A percentile compares a stretch with the other conserved stretches of the same genome.
These are phyloP conservation scores for Saccharomycopsis synnaedendra DNA, from an alignment of 805 yeast species.

Conservation along the genomic window DNA sequence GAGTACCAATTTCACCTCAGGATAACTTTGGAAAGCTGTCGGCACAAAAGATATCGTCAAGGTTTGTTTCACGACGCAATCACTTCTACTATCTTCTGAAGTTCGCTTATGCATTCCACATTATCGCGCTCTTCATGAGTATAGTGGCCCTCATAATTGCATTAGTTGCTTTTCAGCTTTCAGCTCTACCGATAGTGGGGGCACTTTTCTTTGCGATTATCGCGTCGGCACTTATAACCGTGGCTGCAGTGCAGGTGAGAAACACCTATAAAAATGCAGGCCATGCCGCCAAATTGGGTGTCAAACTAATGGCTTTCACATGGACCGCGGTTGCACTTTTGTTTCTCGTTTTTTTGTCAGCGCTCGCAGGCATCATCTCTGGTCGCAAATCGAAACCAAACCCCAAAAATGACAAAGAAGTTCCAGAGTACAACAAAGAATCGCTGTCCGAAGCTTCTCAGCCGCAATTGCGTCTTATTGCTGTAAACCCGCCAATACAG, in stretches of 20 bases:
- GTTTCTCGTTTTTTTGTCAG: not conserved
- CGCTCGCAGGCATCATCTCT: too few species aligned
- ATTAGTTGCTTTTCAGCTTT: conserved; percentile 18
- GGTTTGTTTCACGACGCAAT: conserved; percentile 41
- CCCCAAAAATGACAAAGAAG: too few species aligned
- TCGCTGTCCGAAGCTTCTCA: too few species aligned
- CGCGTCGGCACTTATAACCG: conserved; percentile 40
- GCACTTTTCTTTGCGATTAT: conserved; percentile 29
- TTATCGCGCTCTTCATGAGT: conserved; percentile 48
- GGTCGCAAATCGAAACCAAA: too few species aligned
- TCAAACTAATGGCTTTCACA: conserved; percentile 43
- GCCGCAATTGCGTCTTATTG: too few species aligned
- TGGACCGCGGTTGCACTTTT: conserved; percentile 33
- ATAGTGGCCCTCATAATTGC: conserved; percentile 33
- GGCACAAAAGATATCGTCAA: not conserved
- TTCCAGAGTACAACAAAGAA: too few species aligned
- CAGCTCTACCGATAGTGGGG: conserved; percentile 18
- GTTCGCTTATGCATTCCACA: conserved; percentile 50
- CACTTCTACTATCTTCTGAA: conserved; percentile 54
- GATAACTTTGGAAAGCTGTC: conserved; percentile 54
- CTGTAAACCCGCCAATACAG: too few species aligned
- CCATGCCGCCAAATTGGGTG: conserved; percentile 31
- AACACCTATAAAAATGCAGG: conserved; percentile 34
- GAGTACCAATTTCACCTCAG: conserved; percentile 44
- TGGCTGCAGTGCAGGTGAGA: conserved; percentile 42